phyloP scores from a whole-genome alignment of 2,329 filamentous ascomycete genomes.

The Apiospora marii region DNA sequence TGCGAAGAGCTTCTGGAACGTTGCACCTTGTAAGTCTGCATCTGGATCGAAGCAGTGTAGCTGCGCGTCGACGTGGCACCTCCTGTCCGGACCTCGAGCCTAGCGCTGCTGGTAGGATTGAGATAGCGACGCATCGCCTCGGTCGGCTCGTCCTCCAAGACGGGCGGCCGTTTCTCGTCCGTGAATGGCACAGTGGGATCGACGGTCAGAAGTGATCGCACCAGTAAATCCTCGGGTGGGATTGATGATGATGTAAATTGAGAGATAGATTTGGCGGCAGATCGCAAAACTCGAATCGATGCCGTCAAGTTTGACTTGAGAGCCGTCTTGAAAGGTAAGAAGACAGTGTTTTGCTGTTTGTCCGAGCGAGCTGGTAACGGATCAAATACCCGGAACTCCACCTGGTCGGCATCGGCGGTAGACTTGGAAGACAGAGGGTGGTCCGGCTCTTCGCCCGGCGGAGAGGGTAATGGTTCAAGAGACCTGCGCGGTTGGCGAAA shows the following conservation, averaged over 20 bases:
- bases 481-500: conserved; percentile 55
- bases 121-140: conserved; percentile 72
- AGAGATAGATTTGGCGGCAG: conserved; percentile 70
- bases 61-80: conserved; percentile 43
- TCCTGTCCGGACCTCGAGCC: conserved; percentile 49
- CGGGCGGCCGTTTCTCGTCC: conserved; percentile 70
- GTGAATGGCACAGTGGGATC: conserved; percentile 72
- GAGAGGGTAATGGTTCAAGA: conserved; percentile 63
- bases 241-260: conserved; percentile 69
- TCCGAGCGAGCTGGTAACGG: conserved; percentile 37
- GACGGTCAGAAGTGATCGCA: conserved; percentile 72
- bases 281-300: conserved; percentile 69
- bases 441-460: conserved; percentile 55
- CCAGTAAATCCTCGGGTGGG: conserved; percentile 71
- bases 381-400: conserved; percentile 59
- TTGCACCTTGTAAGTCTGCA: conserved; percentile 74
- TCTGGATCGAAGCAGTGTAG: conserved; percentile 74
- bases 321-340: conserved; percentile 58
- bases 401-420: conserved; percentile 50
- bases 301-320: conserved; percentile 76
- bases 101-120: conserved; percentile 65
- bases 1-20: conserved; percentile 51
- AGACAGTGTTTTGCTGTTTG: conserved; percentile 45
- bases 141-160: conserved; percentile 69
- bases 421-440: conserved; percentile 59